Base-by-base conservation (phyloP, 306 rosid genomes). In the Pterocarpus macrocarpus region DNA sequence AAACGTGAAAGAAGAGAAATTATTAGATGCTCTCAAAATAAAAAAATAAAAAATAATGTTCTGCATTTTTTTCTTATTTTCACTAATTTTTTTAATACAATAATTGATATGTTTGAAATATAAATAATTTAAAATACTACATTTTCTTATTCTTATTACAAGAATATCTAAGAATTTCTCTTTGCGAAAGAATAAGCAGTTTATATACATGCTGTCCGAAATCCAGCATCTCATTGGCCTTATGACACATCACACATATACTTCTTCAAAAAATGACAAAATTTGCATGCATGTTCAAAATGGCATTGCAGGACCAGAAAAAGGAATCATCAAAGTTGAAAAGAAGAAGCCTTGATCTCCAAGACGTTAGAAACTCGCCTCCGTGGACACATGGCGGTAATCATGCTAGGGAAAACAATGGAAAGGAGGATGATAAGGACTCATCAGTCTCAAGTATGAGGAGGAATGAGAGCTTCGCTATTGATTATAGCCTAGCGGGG, bases 311-410 rank as follows among this genome's bases (percentile, higher is more conserved):
- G 97, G 90, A 33, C 59, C 88, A 70, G 66, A 88, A 75, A 56
- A 80, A 66, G 11, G 61, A 64, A 39, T 52, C 65, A 70, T 47
- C 61, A 4, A 89, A 83, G 86, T 77, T 75, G n/a, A 93, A 90
- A 87, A 78, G 91, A 47, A 75, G 84, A 73, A 95, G 96, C 91
- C 84, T 91, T 57, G 97, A 95, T 72, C 89, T 65, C 17, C 85
- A 80, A 50, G 97, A 91, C 22, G 67, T 93, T 36, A 57, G 15
- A 73, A 71, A 50, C 36, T 83, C 91, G 78, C 69, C 79, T 72
- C 68, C 80, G 4, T 86, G 97, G 94, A 78, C 82, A 73, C 49
- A 13, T 50, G 57, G 4, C 41, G 7, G 41, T 6, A 38, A 76
- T 53, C 71, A 67, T 30, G 77, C 28, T 28, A 57, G 78, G 7